A percentile compares a stretch with the other conserved stretches of the same genome.
Conservation (phyloP, 1,139 yeast species). For the Debaryomyces sp. region DNA sequence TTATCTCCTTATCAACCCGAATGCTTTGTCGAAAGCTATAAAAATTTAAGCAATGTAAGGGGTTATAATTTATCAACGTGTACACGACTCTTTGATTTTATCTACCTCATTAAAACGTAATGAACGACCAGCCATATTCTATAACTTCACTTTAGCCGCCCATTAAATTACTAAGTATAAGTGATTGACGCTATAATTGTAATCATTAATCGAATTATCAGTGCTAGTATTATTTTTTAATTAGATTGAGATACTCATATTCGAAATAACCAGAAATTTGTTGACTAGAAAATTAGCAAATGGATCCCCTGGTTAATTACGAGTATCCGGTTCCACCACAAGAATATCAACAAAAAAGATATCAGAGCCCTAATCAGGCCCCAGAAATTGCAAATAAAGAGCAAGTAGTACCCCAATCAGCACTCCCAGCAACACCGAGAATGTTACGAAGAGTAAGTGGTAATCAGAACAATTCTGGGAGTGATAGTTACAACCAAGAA, state of each 20-base stretch:
- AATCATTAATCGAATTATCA: not conserved
- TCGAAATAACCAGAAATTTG: constrained; percentile 3
- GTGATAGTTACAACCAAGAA: constrained; percentile 2
- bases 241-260: constrained; percentile 4
- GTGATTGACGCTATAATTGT: not conserved
- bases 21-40: not conserved
- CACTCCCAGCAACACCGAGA: constrained; percentile 74
- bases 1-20: not conserved
- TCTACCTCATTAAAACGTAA: constrained; percentile 4
- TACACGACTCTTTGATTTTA: constrained; percentile 1
- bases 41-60: constrained; percentile 3
- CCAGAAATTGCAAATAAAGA: not conserved
- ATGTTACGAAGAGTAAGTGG: constrained; percentile 65
- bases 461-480: constrained; percentile 25
- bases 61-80: not conserved
- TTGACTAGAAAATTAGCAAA: constrained; percentile 2
- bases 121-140: constrained; percentile 1
- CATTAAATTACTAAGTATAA: not conserved
- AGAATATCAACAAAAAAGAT: constrained; percentile 7
- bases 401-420: constrained; percentile 14
- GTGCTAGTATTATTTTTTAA: not conserved
- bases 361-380: constrained; percentile 3
- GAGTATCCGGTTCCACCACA: constrained; percentile 10
- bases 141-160: not conserved
- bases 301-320: constrained; percentile 16